Evolutionary conservation across 306 rosid species (phyloP).

Genomic region (Prunus mira): DNA sequence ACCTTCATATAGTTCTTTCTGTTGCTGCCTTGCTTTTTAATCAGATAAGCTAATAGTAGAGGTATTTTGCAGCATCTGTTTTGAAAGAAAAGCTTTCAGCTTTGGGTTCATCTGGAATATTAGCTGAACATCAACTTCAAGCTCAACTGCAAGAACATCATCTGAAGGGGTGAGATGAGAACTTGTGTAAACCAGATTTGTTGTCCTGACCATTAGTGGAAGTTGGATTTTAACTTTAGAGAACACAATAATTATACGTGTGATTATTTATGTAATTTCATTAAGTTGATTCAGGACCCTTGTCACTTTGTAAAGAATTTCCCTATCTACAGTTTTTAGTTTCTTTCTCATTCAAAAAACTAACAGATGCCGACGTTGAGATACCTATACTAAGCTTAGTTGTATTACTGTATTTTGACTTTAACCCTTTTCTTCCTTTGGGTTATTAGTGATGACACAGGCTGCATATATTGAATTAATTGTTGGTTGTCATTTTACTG

Average conservation of each 20-base stretch:
- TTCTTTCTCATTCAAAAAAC: not conserved
- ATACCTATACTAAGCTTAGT: not conserved
- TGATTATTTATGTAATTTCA: not conserved
- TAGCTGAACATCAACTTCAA: constrained; percentile 99
- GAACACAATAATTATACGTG: not conserved
- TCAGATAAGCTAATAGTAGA: constrained; percentile 35
- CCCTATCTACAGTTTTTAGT: not conserved
- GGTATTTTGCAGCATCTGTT: constrained; percentile 74
- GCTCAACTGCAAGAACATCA: constrained; percentile 96
- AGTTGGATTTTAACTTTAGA: not conserved
- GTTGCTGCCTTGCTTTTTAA: constrained; percentile 19
- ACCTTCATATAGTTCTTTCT: constrained; percentile 8
- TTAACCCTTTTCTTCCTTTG: not conserved
- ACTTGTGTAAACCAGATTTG: not conserved
- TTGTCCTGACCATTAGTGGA: not conserved
- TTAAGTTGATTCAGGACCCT: constrained; percentile 1
- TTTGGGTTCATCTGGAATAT: constrained; percentile 93
- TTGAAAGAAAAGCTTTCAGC: constrained; percentile 85
- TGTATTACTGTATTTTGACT: not conserved
- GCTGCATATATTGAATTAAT: not conserved
- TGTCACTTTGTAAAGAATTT: not conserved
- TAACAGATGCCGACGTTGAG: not conserved
- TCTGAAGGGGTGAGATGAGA: constrained; percentile 68
- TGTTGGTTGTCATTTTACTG: not conserved
- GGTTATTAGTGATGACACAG: not conserved